Conservation (phyloP, 148 eudicot genomes). For the Limonium bicolor region DNA sequence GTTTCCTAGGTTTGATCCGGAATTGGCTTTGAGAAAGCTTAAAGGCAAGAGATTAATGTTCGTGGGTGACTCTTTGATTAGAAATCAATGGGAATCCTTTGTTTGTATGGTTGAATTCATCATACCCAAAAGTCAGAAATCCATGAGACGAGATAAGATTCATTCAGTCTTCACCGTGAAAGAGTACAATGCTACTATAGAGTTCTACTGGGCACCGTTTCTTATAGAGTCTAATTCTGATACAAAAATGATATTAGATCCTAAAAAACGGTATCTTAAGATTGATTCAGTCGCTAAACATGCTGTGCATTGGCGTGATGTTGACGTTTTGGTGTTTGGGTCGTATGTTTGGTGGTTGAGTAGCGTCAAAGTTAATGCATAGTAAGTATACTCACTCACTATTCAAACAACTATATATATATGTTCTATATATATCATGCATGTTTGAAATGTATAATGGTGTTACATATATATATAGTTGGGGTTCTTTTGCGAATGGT, state of each 20-base stretch:
- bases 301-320: conserved; percentile 67
- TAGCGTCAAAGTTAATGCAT: conserved; percentile 46
- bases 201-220: conserved; percentile 97
- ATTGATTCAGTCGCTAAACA: conserved; percentile 75
- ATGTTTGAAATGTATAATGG: background rate
- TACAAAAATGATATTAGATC: conserved; percentile 44
- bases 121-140: conserved; percentile 45
- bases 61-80: conserved; percentile 83
- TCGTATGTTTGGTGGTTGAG: conserved; percentile 99
- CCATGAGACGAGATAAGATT: conserved; percentile 48
- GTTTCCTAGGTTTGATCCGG: conserved; percentile 50
- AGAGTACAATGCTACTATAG: conserved; percentile 78
- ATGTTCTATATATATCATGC: background rate
- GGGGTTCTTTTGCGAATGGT: conserved; percentile 92
- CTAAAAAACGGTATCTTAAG: conserved; percentile 55
- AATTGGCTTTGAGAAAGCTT: conserved; percentile 42
- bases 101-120: conserved; percentile 62
- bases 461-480: conserved; percentile 21
- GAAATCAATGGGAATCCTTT: conserved; percentile 95
- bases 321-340: conserved; percentile 71
- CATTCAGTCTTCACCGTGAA: conserved; percentile 52
- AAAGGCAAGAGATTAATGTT: conserved; percentile 86
- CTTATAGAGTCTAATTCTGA: conserved; percentile 80
- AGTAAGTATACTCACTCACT: conserved; percentile 26
- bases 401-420: background rate